These are phyloP conservation scores for Serendipita vermifera DNA, from an alignment of 768 basidiomycete species.

Conservation along the genomic window DNA sequence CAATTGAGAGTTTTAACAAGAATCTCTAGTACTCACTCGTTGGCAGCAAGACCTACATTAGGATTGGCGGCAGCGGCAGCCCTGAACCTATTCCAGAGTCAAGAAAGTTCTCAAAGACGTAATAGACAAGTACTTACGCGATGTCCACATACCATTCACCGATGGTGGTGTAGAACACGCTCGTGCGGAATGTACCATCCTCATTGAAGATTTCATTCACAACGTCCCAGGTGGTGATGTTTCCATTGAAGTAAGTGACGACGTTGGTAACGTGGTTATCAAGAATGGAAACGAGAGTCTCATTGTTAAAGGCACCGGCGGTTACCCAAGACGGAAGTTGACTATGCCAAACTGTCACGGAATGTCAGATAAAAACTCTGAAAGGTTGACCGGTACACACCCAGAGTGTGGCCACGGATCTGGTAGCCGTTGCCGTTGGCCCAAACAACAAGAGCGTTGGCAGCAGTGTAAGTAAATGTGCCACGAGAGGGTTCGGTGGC, in stretches of 20 bases:
- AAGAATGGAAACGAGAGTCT: slow-evolving; percentile 25
- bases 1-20: not conserved
- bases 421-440: slow-evolving; percentile 36
- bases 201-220: slow-evolving; percentile 35
- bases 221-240: slow-evolving; percentile 40
- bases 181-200: slow-evolving; percentile 33
- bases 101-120: not conserved
- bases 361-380: not conserved
- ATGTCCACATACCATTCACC: slow-evolving; percentile 36
- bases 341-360: slow-evolving; percentile 34
- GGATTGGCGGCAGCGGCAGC: slow-evolving; percentile 45
- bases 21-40: slow-evolving; percentile 6
- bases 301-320: slow-evolving; percentile 13
- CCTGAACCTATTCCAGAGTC: slow-evolving; percentile 20
- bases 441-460: slow-evolving; percentile 31
- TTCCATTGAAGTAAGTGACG: slow-evolving; percentile 40
- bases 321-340: slow-evolving; percentile 37
- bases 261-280: slow-evolving; percentile 37
- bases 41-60: slow-evolving; percentile 32
- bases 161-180: slow-evolving; percentile 41
- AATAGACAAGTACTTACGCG: slow-evolving; percentile 20
- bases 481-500: slow-evolving; percentile 38
- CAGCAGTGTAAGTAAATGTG: slow-evolving; percentile 33
- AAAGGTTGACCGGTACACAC: not conserved
- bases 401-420: slow-evolving; percentile 26